These are phyloP conservation scores for Beauveria bassiana DNA, from an alignment of 2,329 filamentous ascomycete genomes.

Conservation along the genomic window DNA sequence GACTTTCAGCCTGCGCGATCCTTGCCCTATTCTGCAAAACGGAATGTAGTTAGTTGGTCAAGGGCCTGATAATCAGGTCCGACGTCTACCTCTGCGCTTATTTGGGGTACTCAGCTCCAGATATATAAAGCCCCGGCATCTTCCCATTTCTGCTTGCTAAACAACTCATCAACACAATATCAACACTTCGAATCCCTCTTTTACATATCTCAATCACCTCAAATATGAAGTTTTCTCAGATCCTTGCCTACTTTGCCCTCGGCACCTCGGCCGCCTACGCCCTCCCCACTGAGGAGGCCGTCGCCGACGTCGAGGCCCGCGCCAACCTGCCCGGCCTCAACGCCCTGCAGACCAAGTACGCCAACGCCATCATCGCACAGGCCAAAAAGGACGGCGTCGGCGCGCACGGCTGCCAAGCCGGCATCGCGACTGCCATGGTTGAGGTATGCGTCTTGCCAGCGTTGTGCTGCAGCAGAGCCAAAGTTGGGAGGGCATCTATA, in stretches of 20 bases:
- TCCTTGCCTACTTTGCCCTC: slow-evolving; percentile 5
- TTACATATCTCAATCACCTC: background rate
- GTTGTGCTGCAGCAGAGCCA: background rate
- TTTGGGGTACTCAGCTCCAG: background rate
- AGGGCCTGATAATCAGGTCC: too few relatives aligned
- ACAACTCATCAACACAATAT: background rate
- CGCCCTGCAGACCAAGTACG: slow-evolving; percentile 15
- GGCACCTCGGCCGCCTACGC: slow-evolving; percentile 9
- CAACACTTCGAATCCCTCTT: background rate
- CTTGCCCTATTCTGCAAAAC: background rate
- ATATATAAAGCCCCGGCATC: background rate
- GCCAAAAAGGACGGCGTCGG: slow-evolving; percentile 14
- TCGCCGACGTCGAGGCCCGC: background rate
- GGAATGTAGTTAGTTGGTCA: too few relatives aligned
- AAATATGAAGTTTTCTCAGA: slow-evolving; percentile 7
- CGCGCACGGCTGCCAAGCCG: slow-evolving; percentile 16
- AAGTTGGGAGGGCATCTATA: too few relatives aligned
- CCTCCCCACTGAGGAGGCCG: slow-evolving; percentile 7
- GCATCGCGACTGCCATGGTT: slow-evolving; percentile 17
- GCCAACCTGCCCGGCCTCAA: slow-evolving; percentile 17
- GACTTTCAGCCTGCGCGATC: background rate
- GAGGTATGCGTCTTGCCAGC: slow-evolving; percentile 12
- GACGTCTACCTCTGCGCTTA: background rate
- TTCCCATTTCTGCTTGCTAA: background rate
- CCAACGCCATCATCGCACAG: slow-evolving; percentile 16